Evolutionary conservation across 495 filamentous ascomycete species (phyloP).

Genomic region (Lasiosphaeriaceae sp.): DNA sequence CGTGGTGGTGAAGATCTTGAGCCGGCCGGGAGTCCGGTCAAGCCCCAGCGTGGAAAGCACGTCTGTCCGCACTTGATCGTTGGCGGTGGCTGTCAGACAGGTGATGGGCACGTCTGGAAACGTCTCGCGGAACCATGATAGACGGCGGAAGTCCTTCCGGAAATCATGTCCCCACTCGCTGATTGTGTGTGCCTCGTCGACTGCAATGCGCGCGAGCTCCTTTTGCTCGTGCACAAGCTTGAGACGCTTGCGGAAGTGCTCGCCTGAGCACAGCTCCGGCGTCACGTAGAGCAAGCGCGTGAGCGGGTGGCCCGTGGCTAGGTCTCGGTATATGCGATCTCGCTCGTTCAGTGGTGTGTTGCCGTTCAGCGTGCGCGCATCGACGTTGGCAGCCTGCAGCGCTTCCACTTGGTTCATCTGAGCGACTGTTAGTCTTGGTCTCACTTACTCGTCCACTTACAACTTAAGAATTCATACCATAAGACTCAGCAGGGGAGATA

Average conservation of each 20-base stretch:
- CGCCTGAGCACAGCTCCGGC: constrained; percentile 78
- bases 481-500: constrained; percentile 84
- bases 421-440: background rate
- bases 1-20: constrained; percentile 76
- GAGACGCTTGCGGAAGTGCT: constrained; percentile 72
- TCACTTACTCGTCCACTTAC: too few species aligned
- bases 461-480: constrained; percentile 75
- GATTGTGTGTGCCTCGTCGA: constrained; percentile 97
- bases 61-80: constrained; percentile 70
- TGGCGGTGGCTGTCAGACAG: constrained; percentile 88
- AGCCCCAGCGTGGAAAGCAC: constrained; percentile 73
- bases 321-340: constrained; percentile 67
- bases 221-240: constrained; percentile 71
- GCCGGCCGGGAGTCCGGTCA: constrained; percentile 41
- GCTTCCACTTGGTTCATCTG: constrained; percentile 89
- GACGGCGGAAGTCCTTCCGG: constrained; percentile 80
- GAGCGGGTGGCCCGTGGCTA: constrained; percentile 79
- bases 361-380: constrained; percentile 83
- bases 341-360: constrained; percentile 62
- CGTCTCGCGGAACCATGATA: constrained; percentile 81
- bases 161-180: constrained; percentile 99
- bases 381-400: constrained; percentile 66
- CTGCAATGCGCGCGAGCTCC: constrained; percentile 78
- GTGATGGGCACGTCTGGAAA: constrained; percentile 85
- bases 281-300: constrained; percentile 90